phyloP scores from a whole-genome alignment of 768 basidiomycete genomes.

The Lactifluus hygrophoroides region DNA sequence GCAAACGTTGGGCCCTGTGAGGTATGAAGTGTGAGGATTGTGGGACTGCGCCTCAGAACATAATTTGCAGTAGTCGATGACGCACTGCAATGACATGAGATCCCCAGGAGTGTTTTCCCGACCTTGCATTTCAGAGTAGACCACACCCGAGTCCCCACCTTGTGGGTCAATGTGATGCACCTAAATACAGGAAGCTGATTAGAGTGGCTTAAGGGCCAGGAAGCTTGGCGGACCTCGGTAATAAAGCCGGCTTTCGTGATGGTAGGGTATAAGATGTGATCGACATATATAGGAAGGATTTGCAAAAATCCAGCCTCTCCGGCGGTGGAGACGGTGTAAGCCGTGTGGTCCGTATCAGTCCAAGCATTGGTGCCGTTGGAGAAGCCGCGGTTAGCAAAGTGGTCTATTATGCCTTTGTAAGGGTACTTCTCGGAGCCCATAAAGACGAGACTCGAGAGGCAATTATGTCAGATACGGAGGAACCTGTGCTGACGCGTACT shows the following conservation, averaged over 20 bases:
- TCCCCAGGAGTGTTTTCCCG: constrained; percentile 89
- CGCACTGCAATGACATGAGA: constrained; percentile 78
- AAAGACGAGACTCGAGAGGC: constrained; percentile 61
- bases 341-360: constrained; percentile 94
- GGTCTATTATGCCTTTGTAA: constrained; percentile 92
- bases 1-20: constrained; percentile 61
- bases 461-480: background rate
- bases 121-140: constrained; percentile 96
- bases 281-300: constrained; percentile 81
- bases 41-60: background rate
- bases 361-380: constrained; percentile 92
- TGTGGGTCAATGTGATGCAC: constrained; percentile 92
- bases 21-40: constrained; percentile 1
- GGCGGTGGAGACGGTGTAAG: constrained; percentile 93
- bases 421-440: constrained; percentile 95
- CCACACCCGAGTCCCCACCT: constrained; percentile 90
- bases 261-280: constrained; percentile 95
- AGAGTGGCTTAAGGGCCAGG: background rate
- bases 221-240: constrained; percentile 35
- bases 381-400: constrained; percentile 89
- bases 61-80: constrained; percentile 5
- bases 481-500: constrained; percentile 25
- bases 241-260: constrained; percentile 79
- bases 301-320: constrained; percentile 89
- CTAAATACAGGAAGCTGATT: constrained; percentile 30